Evolutionary conservation across 225 moss, liverwort and hornwort species (phyloP).

Genomic region (Rhytidiadelphus loreus): DNA sequence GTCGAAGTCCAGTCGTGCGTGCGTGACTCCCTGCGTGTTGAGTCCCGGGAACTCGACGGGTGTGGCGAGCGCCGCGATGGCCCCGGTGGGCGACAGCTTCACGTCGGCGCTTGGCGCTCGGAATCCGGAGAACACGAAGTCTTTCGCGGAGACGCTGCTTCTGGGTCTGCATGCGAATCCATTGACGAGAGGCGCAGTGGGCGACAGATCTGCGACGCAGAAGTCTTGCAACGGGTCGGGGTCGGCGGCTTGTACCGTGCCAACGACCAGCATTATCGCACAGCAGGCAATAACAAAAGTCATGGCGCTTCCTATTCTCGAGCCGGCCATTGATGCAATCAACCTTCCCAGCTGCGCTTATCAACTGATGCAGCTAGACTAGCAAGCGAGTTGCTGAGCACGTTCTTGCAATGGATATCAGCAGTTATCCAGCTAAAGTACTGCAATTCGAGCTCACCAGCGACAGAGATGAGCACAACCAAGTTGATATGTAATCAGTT

Average conservation of each 20-base stretch:
- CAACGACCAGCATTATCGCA: background rate
- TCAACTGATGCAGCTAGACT: background rate
- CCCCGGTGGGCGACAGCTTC: background rate
- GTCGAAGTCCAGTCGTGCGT: background rate
- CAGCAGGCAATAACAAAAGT: background rate
- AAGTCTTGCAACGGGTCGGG: background rate
- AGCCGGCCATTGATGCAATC: background rate
- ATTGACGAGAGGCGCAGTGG: background rate
- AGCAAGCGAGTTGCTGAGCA: too few relatives aligned
- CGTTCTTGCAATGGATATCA: too few relatives aligned
- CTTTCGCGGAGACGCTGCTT: background rate
- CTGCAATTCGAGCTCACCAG: background rate
- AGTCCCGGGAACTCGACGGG: background rate
- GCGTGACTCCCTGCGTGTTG: background rate
- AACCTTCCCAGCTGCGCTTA: background rate
- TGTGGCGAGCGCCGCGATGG: background rate
- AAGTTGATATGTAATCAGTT: background rate
- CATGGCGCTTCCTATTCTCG: background rate
- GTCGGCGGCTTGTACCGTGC: background rate
- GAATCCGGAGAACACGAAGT: background rate
- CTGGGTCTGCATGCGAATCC: background rate
- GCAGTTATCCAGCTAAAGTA: background rate
- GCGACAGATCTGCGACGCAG: background rate
- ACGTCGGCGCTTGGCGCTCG: background rate
- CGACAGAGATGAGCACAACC: background rate